These are phyloP conservation scores for Posidonia oceanica DNA, from an alignment of 116 monocot genomes.

Conservation along the genomic window DNA sequence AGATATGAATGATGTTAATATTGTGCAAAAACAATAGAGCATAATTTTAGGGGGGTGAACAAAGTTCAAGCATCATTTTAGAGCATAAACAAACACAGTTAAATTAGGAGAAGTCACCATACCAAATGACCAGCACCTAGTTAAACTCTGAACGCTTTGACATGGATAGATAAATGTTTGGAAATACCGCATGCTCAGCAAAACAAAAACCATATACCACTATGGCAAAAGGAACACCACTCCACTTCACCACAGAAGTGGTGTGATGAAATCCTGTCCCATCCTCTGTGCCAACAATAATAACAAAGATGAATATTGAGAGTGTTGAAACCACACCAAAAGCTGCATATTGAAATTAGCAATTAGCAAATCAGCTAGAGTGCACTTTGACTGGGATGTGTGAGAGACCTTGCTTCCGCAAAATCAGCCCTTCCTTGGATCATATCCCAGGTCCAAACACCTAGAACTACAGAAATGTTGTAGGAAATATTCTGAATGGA, in stretches of 20 bases:
- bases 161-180: constrained; percentile 92
- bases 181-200: constrained; percentile 90
- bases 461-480: too few relatives aligned
- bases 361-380: neutral
- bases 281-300: constrained; percentile 38
- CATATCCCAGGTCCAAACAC: too few relatives aligned
- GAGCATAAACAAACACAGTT: neutral
- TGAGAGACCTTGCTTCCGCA: too few relatives aligned
- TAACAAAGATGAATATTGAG: constrained; percentile 54
- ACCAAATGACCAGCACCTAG: constrained; percentile 69
- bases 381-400: too few relatives aligned
- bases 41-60: too few relatives aligned
- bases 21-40: neutral
- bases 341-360: constrained; percentile 24
- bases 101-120: neutral
- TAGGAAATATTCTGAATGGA: too few relatives aligned
- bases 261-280: constrained; percentile 54
- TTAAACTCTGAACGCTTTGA: constrained; percentile 75
- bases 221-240: constrained; percentile 74
- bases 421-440: too few relatives aligned
- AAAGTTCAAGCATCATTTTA: too few relatives aligned
- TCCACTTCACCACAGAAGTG: constrained; percentile 52
- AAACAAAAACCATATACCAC: constrained; percentile 92
- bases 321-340: constrained; percentile 75
- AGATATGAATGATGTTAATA: neutral